A percentile compares a stretch with the other conserved stretches of the same genome.
Conservation (phyloP, 2,329 filamentous ascomycete species). For the Sporothrix brunneoviolacea region DNA sequence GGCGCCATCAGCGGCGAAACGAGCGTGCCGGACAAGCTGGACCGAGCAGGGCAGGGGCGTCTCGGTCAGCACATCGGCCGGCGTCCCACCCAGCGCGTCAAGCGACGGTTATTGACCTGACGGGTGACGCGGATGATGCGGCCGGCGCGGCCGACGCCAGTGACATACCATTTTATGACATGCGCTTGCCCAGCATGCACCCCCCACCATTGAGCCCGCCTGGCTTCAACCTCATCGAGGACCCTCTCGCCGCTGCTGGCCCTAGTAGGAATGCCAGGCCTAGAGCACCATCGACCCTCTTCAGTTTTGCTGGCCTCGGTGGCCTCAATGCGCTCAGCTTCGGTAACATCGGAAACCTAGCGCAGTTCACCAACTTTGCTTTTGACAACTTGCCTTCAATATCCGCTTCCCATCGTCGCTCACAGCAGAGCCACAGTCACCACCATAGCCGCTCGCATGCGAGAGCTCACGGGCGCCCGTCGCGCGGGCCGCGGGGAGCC, state of each 20-base stretch:
- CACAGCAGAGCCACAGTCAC: neutral
- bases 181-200: too few relatives aligned
- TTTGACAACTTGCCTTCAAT: neutral
- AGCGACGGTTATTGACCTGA: conserved; percentile 6
- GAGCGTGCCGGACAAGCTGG: too few relatives aligned
- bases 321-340: neutral
- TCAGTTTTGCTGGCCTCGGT: neutral
- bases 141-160: neutral
- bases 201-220: too few relatives aligned
- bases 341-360: neutral
- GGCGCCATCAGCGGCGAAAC: neutral
- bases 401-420: neutral
- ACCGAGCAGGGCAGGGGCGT: too few relatives aligned
- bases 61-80: neutral
- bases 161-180: too few relatives aligned
- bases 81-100: neutral
- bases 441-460: neutral
- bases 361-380: neutral
- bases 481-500: too few relatives aligned
- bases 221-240: too few relatives aligned
- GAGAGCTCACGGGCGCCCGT: neutral
- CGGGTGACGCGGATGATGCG: conserved; percentile 1
- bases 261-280: neutral
- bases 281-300: neutral
- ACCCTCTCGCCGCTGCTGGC: too few relatives aligned